Evolutionary conservation across 208 protist genomes (phyloP).

Genomic region (Trypanosoma melophagium): DNA sequence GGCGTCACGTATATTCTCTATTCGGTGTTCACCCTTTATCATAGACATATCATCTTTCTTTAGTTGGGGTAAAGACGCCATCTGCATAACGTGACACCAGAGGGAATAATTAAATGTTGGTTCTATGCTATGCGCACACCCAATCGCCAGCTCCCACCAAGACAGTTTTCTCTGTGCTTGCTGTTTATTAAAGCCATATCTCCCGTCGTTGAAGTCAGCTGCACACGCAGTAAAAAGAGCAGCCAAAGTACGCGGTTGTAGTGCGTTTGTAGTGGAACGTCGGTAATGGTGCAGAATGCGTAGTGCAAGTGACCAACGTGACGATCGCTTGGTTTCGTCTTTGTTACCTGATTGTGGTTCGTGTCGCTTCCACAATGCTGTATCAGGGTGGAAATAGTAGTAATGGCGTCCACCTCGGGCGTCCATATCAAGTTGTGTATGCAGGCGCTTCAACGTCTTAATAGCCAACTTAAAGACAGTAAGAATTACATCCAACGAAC

Average conservation of each 20-base stretch:
- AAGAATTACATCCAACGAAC: constrained; percentile 19
- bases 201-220: constrained; percentile 16
- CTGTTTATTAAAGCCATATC: neutral
- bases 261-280: constrained; percentile 10
- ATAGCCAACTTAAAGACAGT: constrained; percentile 24
- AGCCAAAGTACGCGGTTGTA: constrained; percentile 19
- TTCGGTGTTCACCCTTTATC: neutral
- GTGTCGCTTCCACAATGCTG: constrained; percentile 11
- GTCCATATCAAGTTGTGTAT: constrained; percentile 33
- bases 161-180: neutral
- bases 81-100: constrained; percentile 21
- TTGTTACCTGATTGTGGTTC: neutral
- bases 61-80: constrained; percentile 1
- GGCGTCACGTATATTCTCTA: constrained; percentile 24
- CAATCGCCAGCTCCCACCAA: constrained; percentile 26
- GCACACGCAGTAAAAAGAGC: constrained; percentile 28
- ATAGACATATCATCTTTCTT: neutral
- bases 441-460: constrained; percentile 27
- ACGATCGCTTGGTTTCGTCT: neutral
- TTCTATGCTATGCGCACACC: constrained; percentile 22
- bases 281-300: constrained; percentile 30
- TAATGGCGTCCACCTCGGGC: constrained; percentile 19
- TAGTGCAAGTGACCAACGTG: constrained; percentile 31
- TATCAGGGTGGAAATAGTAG: constrained; percentile 20
- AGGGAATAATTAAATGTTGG: constrained; percentile 8